Conservation (phyloP, 2,329 filamentous ascomycete species). For the Dothiorella sarmentorum region DNA sequence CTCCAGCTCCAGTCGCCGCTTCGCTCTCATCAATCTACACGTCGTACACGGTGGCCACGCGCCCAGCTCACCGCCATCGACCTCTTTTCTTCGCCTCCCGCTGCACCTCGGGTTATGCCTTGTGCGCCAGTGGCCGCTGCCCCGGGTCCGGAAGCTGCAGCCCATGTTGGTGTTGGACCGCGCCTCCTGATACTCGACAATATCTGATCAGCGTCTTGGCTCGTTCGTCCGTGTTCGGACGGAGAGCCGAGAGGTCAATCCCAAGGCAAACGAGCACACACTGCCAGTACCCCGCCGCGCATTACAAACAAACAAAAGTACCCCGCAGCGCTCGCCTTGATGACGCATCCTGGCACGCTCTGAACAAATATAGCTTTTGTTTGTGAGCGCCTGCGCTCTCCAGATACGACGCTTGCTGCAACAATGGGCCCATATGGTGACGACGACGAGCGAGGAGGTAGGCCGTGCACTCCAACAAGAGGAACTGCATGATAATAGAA, state of each 20-base stretch:
- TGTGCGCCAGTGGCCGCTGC: background rate
- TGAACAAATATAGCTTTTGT: slow-evolving; percentile 2
- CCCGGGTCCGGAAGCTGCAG: background rate
- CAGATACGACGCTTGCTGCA: background rate
- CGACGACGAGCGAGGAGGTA: background rate
- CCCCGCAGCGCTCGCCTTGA: background rate
- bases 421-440: background rate
- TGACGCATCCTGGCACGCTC: background rate
- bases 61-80: slow-evolving; percentile 5
- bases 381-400: background rate
- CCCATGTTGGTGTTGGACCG: background rate
- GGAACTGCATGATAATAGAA: too few species aligned
- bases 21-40: background rate
- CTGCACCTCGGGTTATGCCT: background rate
- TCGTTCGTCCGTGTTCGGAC: background rate
- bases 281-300: background rate
- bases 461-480: background rate
- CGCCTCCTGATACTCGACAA: too few species aligned
- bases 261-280: background rate
- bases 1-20: background rate
- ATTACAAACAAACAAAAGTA: background rate
- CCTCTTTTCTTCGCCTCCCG: background rate
- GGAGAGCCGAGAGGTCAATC: background rate
- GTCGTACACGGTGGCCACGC: background rate
- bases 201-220: too few species aligned